A percentile compares a stretch with the other conserved stretches of the same genome.
Evolutionary conservation across 2,329 filamentous ascomycete genomes (phyloP).

Genomic region (Simplicillium aogashimaense): DNA sequence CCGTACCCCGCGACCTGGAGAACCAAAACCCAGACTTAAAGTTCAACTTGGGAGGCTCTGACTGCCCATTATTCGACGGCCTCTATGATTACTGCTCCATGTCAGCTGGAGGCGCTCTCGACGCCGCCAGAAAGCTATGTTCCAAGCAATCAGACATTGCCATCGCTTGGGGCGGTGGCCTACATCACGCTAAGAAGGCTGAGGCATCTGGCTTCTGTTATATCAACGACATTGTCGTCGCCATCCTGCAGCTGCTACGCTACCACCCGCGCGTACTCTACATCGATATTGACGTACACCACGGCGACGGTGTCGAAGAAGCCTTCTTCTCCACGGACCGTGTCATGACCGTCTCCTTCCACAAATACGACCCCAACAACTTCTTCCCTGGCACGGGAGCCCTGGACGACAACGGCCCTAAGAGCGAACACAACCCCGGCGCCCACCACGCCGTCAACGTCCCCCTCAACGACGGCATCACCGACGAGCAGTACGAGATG

Average conservation of each 20-base stretch:
- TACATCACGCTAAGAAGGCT: conserved; percentile 92
- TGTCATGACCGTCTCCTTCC: conserved; percentile 89
- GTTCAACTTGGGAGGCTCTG: conserved; percentile 82
- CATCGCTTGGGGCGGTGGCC: conserved; percentile 92
- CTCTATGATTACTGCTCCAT: conserved; percentile 92
- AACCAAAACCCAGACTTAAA: conserved; percentile 52
- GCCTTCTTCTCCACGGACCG: conserved; percentile 84
- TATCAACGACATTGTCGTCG: conserved; percentile 96
- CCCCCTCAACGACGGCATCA: conserved; percentile 81
- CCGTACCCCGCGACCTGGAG: conserved; percentile 55
- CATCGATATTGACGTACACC: conserved; percentile 89
- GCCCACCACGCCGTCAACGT: conserved; percentile 88
- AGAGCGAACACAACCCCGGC: conserved; percentile 74
- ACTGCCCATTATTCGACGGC: conserved; percentile 94
- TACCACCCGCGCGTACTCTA: conserved; percentile 81
- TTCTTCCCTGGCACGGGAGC: conserved; percentile 93
- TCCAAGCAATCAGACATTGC: conserved; percentile 87
- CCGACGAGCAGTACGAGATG: conserved; percentile 76
- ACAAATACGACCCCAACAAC: conserved; percentile 77
- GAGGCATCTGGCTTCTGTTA: conserved; percentile 97
- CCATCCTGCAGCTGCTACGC: conserved; percentile 78
- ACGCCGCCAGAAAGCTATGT: conserved; percentile 82
- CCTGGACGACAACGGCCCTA: conserved; percentile 74
- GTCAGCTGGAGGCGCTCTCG: conserved; percentile 82
- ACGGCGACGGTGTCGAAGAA: conserved; percentile 84